Conservation (phyloP, 2,329 filamentous ascomycete genomes). For the Alternaria dauci region DNA sequence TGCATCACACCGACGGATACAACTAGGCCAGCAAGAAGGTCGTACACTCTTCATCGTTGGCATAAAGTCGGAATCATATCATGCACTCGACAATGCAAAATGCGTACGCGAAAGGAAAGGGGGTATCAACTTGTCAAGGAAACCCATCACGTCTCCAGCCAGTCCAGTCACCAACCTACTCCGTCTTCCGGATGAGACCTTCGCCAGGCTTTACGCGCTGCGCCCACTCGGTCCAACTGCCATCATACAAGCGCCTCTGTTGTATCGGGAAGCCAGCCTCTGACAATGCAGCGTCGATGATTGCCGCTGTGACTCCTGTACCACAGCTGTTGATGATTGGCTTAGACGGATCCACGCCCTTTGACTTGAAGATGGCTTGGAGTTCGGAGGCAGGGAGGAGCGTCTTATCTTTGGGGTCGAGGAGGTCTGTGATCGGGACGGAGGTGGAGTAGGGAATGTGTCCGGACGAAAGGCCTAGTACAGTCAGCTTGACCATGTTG, state of each 20-base stretch:
- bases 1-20: neutral
- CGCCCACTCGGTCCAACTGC: constrained; percentile 94
- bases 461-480: constrained; percentile 73
- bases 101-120: constrained; percentile 1
- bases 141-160: neutral
- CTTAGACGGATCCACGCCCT: constrained; percentile 78
- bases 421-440: constrained; percentile 78
- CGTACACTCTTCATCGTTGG: neutral
- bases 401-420: constrained; percentile 84
- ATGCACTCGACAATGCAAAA: neutral
- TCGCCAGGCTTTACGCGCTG: constrained; percentile 70
- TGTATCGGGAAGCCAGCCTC: constrained; percentile 78
- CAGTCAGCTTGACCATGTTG: neutral
- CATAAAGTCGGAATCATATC: neutral
- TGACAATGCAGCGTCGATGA: constrained; percentile 85
- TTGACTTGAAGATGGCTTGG: constrained; percentile 77
- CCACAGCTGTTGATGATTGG: constrained; percentile 90
- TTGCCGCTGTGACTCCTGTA: constrained; percentile 90
- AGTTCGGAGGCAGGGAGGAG: constrained; percentile 77
- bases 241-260: constrained; percentile 84
- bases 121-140: constrained; percentile 17
- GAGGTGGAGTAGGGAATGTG: constrained; percentile 91
- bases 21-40: neutral
- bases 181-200: constrained; percentile 66
- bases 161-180: neutral